phyloP scores from a whole-genome alignment of 257 asterid genomes.

The Salvia rosmarinus region DNA sequence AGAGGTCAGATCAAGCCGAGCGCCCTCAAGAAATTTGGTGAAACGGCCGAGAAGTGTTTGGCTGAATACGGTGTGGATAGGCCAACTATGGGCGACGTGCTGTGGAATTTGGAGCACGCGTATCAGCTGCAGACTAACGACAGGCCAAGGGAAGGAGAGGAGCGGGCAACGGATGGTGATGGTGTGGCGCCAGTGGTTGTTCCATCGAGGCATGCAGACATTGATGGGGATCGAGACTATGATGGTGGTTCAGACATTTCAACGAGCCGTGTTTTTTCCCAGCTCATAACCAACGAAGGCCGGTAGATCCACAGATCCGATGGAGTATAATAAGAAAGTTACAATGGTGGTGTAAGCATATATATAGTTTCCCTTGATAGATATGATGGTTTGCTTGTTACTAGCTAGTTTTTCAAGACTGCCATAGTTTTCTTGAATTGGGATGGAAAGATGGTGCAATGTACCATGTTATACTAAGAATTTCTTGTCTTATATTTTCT shows the following conservation, averaged over 20 bases:
- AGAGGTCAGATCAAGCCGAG: constrained; percentile 52
- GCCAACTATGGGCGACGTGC: constrained; percentile 76
- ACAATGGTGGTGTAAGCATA: neutral
- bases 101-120: constrained; percentile 79
- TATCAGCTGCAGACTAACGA: constrained; percentile 67
- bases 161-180: constrained; percentile 29
- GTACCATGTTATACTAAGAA: neutral
- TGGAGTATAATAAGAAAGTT: neutral
- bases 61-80: constrained; percentile 77
- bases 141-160: constrained; percentile 24
- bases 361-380: too few relatives aligned
- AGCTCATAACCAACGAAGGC: constrained; percentile 69
- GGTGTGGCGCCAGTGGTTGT: constrained; percentile 31
- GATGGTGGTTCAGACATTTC: constrained; percentile 60
- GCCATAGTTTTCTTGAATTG: neutral
- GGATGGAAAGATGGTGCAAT: neutral
- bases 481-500: neutral
- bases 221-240: constrained; percentile 27
- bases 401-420: neutral
- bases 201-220: constrained; percentile 17
- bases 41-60: constrained; percentile 75
- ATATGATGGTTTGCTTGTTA: constrained; percentile 7
- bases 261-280: constrained; percentile 74
- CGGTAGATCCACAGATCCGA: constrained; percentile 39
- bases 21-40: constrained; percentile 52